Base-by-base conservation (phyloP, 352 stramenopile species). In the Pythium grandisporangium region DNA sequence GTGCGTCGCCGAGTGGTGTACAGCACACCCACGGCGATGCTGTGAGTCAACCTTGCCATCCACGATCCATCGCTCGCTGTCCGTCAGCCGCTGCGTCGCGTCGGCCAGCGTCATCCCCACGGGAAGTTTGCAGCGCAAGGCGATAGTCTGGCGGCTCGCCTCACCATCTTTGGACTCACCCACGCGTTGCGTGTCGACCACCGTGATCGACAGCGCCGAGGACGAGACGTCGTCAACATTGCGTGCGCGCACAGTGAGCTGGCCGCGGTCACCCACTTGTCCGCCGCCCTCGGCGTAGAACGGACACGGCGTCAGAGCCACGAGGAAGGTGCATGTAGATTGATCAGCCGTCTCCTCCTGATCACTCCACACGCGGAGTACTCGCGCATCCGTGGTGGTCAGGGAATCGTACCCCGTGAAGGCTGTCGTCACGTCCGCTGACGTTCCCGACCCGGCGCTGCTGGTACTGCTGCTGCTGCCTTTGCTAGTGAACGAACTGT, bases 1-100 rank as follows among this genome's bases (percentile, higher is more conserved):
- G 39, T 93, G 80, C 10, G 80, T 92, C 19, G 76, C 74, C 23
- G 75, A 81, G 68, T 93, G 80, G 37, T 93, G 77, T 3, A 69
- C 59, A 37, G 58, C 50, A 37, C 73, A 83, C 11, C 71, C 59
- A n/a, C 36, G 42, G 22, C 70, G 74, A 27, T 79, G 74, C 35
- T 49, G 58, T 12, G 21, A 30, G 45, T 89, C 62, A 14, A 91
- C 78, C 3, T 56, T 33, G 1, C 61, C 73, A 5, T 71, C 48
- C 0, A 85, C 25, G 10, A n/a, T 26, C 40, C 8, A 27, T 14
- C 7, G 21, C 6, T 48, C 36, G 11, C 12, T 22, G 3, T 27
- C 27, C 12, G 33, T 24, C 17, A 49, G 38, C 1, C 67, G 36
- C 16, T 66, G 30, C 27, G 58, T 49, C 14, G 80, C n/a, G 13